Percentiles rank a stretch among this genome's conserved stretches.
Evolutionary conservation across 2,329 filamentous ascomycete genomes (phyloP).

Genomic region (Podosphaera aphanis): DNA sequence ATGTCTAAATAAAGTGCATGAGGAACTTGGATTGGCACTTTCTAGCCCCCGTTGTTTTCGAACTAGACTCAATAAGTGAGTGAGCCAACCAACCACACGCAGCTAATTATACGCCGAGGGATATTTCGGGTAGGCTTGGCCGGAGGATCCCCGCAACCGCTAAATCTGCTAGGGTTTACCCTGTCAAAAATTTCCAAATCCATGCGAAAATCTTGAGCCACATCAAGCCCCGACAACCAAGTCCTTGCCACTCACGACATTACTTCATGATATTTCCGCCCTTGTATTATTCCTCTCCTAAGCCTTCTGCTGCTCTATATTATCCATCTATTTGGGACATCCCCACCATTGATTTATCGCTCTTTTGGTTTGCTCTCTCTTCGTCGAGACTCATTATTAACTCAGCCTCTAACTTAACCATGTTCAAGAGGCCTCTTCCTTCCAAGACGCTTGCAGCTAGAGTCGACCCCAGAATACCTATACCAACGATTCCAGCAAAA

Average conservation of each 20-base stretch:
- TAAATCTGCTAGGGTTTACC: not conserved
- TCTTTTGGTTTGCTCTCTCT: not conserved
- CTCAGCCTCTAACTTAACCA: not conserved
- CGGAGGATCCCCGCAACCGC: not conserved
- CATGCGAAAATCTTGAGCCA: not conserved
- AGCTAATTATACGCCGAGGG: not conserved
- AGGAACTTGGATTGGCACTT: not conserved
- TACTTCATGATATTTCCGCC: not conserved
- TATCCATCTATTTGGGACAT: too few species aligned
- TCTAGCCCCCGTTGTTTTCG: not conserved
- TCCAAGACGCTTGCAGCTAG: not conserved
- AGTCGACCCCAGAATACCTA: not conserved
- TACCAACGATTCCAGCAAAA: conserved; percentile 4
- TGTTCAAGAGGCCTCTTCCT: not conserved
- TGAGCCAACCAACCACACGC: not conserved
- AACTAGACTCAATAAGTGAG: not conserved
- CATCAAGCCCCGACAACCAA: not conserved
- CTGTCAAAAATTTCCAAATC: not conserved
- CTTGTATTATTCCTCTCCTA: too few species aligned
- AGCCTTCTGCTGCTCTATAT: too few species aligned
- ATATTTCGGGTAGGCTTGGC: not conserved
- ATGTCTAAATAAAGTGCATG: not conserved
- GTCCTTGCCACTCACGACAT: not conserved
- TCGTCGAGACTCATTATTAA: not conserved
- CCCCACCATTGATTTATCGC: not conserved